Evolutionary conservation across 108 stramenopile genomes (phyloP).

Genomic region (Cylindrotheca fusiformis): DNA sequence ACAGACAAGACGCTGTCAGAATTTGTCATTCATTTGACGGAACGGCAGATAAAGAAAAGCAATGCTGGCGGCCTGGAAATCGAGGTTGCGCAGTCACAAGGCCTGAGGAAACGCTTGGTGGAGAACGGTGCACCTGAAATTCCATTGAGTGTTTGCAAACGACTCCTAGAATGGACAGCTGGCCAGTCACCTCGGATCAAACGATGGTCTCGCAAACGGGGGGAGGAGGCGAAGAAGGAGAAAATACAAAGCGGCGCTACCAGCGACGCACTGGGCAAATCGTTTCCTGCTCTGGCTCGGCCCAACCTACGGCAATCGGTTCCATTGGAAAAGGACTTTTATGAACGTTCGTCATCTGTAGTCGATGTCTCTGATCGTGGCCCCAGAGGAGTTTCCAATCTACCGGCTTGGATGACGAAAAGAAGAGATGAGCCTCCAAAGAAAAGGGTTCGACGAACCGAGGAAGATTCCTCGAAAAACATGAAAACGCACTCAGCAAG

Average conservation of each 20-base stretch:
- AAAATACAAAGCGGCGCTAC: slow-evolving; percentile 21
- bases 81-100: slow-evolving; percentile 32
- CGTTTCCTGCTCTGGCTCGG: slow-evolving; percentile 87
- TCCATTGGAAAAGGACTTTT: slow-evolving; percentile 78
- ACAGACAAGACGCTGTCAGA: slow-evolving; percentile 94
- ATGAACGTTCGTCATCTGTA: slow-evolving; percentile 48
- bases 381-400: slow-evolving; percentile 60
- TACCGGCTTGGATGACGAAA: slow-evolving; percentile 89
- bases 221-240: slow-evolving; percentile 43
- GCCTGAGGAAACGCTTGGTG: slow-evolving; percentile 38
- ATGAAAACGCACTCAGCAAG: no score
- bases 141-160: slow-evolving; percentile 53
- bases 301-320: slow-evolving; percentile 70
- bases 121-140: slow-evolving; percentile 73
- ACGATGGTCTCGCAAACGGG: slow-evolving; percentile 40
- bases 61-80: not conserved
- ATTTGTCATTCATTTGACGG: slow-evolving; percentile 91
- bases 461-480: no score
- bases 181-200: slow-evolving; percentile 67
- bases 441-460: no score
- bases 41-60: slow-evolving; percentile 48
- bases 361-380: slow-evolving; percentile 15
- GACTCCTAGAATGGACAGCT: slow-evolving; percentile 53
- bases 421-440: slow-evolving; percentile 7
- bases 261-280: slow-evolving; percentile 38